Percentiles rank a stretch among this genome's conserved stretches.
These are phyloP conservation scores for Sonneratia alba DNA, from an alignment of 345 rosid species.

Conservation along the genomic window DNA sequence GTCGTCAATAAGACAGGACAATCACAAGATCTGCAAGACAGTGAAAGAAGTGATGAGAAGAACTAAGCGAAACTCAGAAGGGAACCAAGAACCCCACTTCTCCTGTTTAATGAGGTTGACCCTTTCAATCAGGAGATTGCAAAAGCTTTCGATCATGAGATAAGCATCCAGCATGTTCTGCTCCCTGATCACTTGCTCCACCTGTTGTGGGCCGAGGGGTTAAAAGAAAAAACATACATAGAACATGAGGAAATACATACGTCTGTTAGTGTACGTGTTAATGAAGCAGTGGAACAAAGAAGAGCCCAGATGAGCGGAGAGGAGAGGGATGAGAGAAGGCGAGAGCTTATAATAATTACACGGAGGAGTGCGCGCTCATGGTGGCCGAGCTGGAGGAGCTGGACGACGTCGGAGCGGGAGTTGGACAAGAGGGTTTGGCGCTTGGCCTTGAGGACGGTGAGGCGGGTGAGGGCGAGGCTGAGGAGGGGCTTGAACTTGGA, in stretches of 20 bases:
- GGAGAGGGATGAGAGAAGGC: too few relatives aligned
- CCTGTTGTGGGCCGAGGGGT: constrained; percentile 20
- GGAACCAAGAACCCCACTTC: constrained; percentile 15
- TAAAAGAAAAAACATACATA: neutral
- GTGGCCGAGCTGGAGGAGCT: constrained; percentile 63
- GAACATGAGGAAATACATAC: too few relatives aligned
- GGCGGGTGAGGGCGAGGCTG: constrained; percentile 58
- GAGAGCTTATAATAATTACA: constrained; percentile 16
- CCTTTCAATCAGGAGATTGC: constrained; percentile 53
- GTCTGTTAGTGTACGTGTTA: too few relatives aligned
- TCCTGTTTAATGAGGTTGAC: constrained; percentile 51
- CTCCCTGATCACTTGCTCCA: constrained; percentile 57
- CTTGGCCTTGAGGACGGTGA: constrained; percentile 60
- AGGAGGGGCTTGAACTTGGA: constrained; percentile 53
- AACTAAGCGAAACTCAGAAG: neutral
- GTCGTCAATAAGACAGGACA: neutral
- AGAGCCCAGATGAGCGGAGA: neutral
- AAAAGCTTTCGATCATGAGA: constrained; percentile 52
- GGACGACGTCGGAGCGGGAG: constrained; percentile 60
- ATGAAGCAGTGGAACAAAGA: neutral
- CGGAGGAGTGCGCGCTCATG: constrained; percentile 74
- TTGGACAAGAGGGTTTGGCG: constrained; percentile 43
- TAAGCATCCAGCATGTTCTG: constrained; percentile 62
- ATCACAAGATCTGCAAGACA: neutral
- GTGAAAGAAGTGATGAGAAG: neutral